Evolutionary conservation across 208 protist species (phyloP), one percentile per base, ranked within the genome.

Genomic region (Leishmania turanica): DNA sequence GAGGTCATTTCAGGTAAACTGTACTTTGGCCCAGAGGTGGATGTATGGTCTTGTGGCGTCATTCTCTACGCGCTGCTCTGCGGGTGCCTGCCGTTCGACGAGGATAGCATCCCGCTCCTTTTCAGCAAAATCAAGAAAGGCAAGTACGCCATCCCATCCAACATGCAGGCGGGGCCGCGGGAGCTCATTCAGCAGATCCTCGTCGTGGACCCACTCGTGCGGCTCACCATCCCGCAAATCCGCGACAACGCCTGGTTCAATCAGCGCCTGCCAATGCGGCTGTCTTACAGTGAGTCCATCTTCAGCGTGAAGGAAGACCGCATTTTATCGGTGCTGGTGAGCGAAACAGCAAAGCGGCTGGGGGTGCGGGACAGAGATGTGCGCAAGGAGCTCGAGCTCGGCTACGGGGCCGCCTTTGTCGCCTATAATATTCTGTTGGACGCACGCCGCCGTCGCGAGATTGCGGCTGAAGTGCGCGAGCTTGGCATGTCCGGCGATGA

Each of bases 31-130:
- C 91, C 95, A 1, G 90, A 97, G 80, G 94, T 97, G 64, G 98
- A 99, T 92, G 93, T 99, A 56, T 99, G 97, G 97, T 98, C 91
- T n/a, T 98, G 93, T 72, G 98, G 98, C 34, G 96, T 99, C 73
- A 98, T 99, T 79, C 90, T 99, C 3, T 99, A 98, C 85, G 97
- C 95, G 13, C 81, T 99, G 27, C 89, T 98, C 8, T 98, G 95
- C 75, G 97, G 97, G 8, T 94, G 91, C 71, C 89, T 99, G 53
- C 97, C 97, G 1, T 99, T 99, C 78, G 97, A 98, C 87, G 97
- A 98, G 73, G 90, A 96, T 24, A 96, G 79, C 72, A 97, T 97
- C 60, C 93, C 94, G n/a, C 49, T 89, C 24, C 89, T 99, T 51
- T 99, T 99, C 84, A 87, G 83, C 71, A 98, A 98, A 58, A 99